Evolutionary conservation across 2,329 filamentous ascomycete genomes (phyloP).

Genomic region (Fusarium buxicola): DNA sequence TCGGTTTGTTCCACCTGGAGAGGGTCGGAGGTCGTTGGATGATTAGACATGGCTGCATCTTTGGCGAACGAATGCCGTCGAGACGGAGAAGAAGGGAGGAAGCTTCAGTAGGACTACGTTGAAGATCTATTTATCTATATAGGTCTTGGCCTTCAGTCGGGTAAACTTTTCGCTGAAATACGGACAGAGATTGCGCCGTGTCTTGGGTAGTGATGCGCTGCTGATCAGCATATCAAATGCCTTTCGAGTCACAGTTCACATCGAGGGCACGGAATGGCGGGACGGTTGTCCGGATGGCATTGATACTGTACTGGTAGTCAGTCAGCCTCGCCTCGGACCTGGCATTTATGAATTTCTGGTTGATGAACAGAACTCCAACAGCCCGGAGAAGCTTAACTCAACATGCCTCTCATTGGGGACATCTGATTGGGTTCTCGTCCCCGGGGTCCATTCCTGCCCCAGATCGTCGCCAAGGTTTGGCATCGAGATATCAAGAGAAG

Average conservation of each 20-base stretch:
- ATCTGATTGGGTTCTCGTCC: constrained; percentile 11
- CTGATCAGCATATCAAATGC: constrained; percentile 7
- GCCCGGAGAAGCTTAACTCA: constrained; percentile 16
- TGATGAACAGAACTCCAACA: neutral
- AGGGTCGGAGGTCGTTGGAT: constrained; percentile 1
- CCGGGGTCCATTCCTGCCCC: constrained; percentile 9
- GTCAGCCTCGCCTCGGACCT: too few species aligned
- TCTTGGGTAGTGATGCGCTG: constrained; percentile 5
- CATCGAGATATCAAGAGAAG: neutral
- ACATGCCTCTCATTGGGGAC: neutral
- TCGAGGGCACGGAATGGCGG: neutral
- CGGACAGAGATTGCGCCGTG: constrained; percentile 2
- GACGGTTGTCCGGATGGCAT: neutral
- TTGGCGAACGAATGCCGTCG: neutral
- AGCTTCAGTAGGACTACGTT: neutral
- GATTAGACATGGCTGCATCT: neutral
- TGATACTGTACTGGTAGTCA: too few species aligned
- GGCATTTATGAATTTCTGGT: too few species aligned
- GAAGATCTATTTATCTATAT: neutral
- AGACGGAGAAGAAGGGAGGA: neutral
- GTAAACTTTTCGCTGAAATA: constrained; percentile 19
- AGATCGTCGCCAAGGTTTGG: constrained; percentile 16
- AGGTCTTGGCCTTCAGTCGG: neutral
- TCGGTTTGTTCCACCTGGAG: neutral
- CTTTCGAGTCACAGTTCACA: neutral